Percentiles rank a stretch among this genome's conserved stretches.
Evolutionary conservation across 2,329 filamentous ascomycete species (phyloP).

Genomic region (Huntiella abstrusa): DNA sequence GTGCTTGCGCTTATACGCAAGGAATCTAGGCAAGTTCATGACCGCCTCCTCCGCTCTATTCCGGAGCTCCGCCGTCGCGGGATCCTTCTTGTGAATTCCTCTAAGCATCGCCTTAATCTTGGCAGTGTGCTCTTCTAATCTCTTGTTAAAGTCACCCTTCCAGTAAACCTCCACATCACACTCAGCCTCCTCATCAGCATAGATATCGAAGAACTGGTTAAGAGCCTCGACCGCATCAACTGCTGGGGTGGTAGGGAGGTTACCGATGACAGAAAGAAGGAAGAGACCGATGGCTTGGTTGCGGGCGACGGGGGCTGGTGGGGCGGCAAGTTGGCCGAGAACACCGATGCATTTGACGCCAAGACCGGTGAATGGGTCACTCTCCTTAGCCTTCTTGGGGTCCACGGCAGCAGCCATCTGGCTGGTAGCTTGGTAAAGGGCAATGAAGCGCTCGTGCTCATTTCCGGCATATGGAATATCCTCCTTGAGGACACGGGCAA

Average conservation of each 20-base stretch:
- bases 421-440: conserved; percentile 40
- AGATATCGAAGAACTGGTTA: conserved; percentile 49
- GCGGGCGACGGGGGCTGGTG: conserved; percentile 30
- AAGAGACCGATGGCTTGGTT: conserved; percentile 48
- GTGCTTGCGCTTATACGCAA: conserved; percentile 46
- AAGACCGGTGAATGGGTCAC: conserved; percentile 41
- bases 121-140: conserved; percentile 34
- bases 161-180: conserved; percentile 47
- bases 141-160: conserved; percentile 38
- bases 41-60: conserved; percentile 39
- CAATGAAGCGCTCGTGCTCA: conserved; percentile 45
- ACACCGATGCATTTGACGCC: conserved; percentile 50
- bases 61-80: conserved; percentile 33
- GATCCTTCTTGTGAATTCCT: conserved; percentile 36
- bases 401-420: conserved; percentile 14
- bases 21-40: conserved; percentile 41
- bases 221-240: conserved; percentile 45
- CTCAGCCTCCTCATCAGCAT: conserved; percentile 38
- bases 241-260: conserved; percentile 31
- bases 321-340: conserved; percentile 41
- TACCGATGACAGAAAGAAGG: conserved; percentile 34
- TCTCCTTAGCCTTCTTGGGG: conserved; percentile 12
- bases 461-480: conserved; percentile 17
- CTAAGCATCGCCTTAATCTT: conserved; percentile 39
- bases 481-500: conserved; percentile 31